Evolutionary conservation across 805 yeast genomes (phyloP), one percentile per base, ranked within the genome.

Genomic region (Hanseniaspora opuntiae): DNA sequence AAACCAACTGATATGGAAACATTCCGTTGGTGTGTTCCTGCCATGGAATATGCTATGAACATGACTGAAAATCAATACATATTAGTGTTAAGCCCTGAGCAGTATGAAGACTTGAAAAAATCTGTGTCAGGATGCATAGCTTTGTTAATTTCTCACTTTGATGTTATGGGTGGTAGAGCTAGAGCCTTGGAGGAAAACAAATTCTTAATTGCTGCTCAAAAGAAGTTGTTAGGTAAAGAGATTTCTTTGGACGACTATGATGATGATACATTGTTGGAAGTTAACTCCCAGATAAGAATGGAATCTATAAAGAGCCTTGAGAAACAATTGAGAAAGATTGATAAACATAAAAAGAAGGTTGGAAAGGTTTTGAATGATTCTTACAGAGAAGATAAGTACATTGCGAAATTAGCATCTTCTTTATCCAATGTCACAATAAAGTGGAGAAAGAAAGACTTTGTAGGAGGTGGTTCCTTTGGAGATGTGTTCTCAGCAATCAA

Each of bases 391-490:
- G 86, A 88, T 62, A 95, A 88, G 65, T 86, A 82, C 61, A 76
- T 93, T 45, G 77, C 93, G 1, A 81, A 86, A 53, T 73, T 94
- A 54, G 95, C 97, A 0, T 85, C 96, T 0, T 83, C 94, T 0
- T 81, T 88, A 61, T 84, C 95, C 2, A 84, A 88, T 60, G 84
- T 89, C 30, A 83, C 96, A 0, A 87, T 93, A 58, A 80, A 96
- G 67, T 93, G 98, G 98, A 97, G 93, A 66, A 95, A 90, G 69
- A 95, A 96, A 46, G 79, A 82, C 57, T 86, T 81, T 62, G 78
- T 93, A 61, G 98, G 98, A 1, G 90, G 95, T 44, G 98, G 98
- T 42, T 79, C 96, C 0, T 93, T 90, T 73, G 98, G 98, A 7
- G 80, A 84, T 56, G 98, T 93, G 3, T 93, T 77, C 66, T 88